Evolutionary conservation across 345 rosid species (phyloP).

Genomic region (Salix koriyanagi): DNA sequence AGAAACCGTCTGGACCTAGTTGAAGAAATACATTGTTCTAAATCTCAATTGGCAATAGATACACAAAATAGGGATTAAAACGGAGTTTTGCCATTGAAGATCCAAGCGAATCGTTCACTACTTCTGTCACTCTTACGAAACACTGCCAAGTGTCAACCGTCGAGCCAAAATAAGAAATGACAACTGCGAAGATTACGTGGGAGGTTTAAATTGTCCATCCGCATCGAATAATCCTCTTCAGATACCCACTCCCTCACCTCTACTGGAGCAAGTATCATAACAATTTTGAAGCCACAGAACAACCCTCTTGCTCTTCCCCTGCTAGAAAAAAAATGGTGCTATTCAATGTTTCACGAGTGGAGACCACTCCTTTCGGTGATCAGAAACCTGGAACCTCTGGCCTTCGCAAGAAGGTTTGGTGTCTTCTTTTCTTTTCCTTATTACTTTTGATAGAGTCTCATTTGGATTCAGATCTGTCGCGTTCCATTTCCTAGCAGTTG

Average conservation of each 20-base stretch:
- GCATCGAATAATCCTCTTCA: not conserved
- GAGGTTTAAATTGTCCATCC: not conserved
- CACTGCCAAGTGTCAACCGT: not conserved
- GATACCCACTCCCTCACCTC: not conserved
- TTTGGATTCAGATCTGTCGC: not conserved
- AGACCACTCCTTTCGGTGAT: constrained; percentile 70
- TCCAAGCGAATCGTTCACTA: not conserved
- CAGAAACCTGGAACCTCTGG: constrained; percentile 99
- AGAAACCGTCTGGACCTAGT: not conserved
- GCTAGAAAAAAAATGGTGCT: constrained; percentile 34
- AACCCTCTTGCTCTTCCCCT: not conserved
- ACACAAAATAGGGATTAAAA: no score
- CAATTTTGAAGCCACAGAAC: not conserved
- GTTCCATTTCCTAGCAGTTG: not conserved
- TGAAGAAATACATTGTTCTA: no score
- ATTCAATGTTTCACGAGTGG: constrained; percentile 60
- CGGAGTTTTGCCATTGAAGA: not conserved
- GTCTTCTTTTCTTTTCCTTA: not conserved
- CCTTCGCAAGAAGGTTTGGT: constrained; percentile 90
- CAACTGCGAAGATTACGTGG: not conserved
- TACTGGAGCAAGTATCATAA: not conserved
- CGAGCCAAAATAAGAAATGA: not conserved
- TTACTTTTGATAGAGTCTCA: not conserved
- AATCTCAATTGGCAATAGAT: not conserved
- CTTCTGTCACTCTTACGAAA: not conserved